A percentile compares a stretch with the other conserved stretches of the same genome.
Conservation (phyloP, 148 eudicot species). For the Rhododendron molle region DNA sequence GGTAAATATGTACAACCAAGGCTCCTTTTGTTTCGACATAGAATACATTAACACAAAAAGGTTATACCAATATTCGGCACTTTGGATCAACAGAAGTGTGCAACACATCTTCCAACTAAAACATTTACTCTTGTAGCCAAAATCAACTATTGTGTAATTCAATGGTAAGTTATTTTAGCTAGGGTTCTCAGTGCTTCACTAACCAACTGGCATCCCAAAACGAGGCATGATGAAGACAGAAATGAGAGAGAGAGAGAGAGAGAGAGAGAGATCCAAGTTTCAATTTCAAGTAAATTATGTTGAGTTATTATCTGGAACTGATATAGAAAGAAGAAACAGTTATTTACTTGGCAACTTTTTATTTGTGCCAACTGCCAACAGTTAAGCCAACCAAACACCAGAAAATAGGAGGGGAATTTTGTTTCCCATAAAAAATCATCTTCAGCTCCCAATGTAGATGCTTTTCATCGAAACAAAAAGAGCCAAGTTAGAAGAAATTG, state of each 20-base stretch:
- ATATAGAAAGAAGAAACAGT: neutral
- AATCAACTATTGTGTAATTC: neutral
- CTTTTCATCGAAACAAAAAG: neutral
- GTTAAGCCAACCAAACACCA: neutral
- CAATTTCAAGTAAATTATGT: neutral
- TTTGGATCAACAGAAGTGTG: neutral
- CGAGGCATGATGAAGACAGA: neutral
- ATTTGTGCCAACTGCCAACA: neutral
- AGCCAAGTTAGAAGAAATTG: constrained; percentile 2
- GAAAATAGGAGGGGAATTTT: neutral
- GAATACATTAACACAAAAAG: neutral
- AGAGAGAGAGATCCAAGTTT: neutral
- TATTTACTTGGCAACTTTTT: neutral
- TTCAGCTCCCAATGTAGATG: neutral
- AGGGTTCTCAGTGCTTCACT: neutral
- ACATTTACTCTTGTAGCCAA: neutral
- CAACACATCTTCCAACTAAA: neutral
- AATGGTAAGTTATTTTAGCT: neutral
- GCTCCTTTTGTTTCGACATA: neutral
- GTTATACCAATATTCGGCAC: neutral
- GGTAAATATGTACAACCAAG: neutral
- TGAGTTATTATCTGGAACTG: neutral
- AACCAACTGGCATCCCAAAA: neutral
- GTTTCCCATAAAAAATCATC: neutral
- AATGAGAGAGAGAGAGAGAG: neutral